Evolutionary conservation across 2,329 filamentous ascomycete species (phyloP), one percentile per base, ranked within the genome.

Genomic region (Allantophomopsis lycopodina): DNA sequence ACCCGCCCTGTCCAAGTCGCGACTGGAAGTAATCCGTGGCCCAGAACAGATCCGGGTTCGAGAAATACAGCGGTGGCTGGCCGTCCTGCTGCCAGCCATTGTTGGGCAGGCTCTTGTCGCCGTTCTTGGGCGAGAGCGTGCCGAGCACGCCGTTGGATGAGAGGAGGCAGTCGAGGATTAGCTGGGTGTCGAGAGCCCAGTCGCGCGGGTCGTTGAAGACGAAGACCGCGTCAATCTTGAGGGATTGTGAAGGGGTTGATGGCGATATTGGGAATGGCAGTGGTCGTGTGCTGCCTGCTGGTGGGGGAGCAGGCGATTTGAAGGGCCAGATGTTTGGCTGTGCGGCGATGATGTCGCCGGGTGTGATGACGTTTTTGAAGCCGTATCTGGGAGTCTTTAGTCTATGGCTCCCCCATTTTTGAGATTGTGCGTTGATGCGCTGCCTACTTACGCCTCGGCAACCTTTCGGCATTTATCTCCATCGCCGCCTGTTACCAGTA

Each of bases 151-250:
- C 91, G n/a, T 69, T 52, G 14, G 74, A 67, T 0, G 88, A 94
- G 32, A 94, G 68, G 6, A 96, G 65, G 10, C 94, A 63, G 58
- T 98, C 91, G 40, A 82, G 60, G 42, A 96, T 81, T 50, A 96
- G 65, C 55, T 94, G 83, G 2, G 77, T 76, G 58, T 96, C 89
- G 8, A 95, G 70, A 1, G 83, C 87, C 91, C 91, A 98, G 64
- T 98, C 91, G 41, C 91, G 76, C 3, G 91, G 88, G 59, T 96
- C 91, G 57, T 94, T 94, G 69, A 89, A 95, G 6, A 95, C 82
- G 52, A 96, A 82, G 20, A 96, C 76, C 20, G 88, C 87, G 54
- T 94, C 86, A 49, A 98, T 81, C 50, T 85, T 87, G 36, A 89
- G 68, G 8, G 66, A 60, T 8, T 63, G 53, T 0, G 41, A 32